Evolutionary conservation across 2,329 filamentous ascomycete genomes (phyloP).

Genomic region (Trichophyton mentagrophytes): DNA sequence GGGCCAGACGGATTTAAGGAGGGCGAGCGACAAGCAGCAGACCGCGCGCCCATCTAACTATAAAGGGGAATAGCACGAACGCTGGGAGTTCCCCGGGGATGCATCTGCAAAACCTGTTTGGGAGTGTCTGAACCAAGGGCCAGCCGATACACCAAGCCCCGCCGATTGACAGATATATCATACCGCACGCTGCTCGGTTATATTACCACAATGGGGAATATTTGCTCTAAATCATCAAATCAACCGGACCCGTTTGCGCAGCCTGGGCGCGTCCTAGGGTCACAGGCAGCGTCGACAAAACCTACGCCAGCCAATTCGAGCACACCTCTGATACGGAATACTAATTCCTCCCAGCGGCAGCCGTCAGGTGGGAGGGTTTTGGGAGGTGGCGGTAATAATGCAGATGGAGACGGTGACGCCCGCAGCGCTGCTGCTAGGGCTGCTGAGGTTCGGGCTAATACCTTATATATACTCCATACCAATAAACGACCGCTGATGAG

Average conservation of each 20-base stretch:
- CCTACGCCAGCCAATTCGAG: conserved; percentile 30
- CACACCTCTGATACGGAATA: conserved; percentile 23
- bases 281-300: conserved; percentile 30
- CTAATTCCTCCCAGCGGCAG: conserved; percentile 19
- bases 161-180: neutral
- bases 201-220: conserved; percentile 57
- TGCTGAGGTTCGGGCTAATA: conserved; percentile 55
- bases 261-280: conserved; percentile 59
- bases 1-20: too few relatives aligned
- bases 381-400: conserved; percentile 36
- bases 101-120: neutral
- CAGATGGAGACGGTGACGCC: conserved; percentile 42
- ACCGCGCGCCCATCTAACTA: too few relatives aligned
- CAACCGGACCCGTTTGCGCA: conserved; percentile 52
- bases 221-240: conserved; percentile 61
- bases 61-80: too few relatives aligned
- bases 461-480: neutral
- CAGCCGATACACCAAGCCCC: neutral
- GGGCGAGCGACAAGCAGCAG: too few relatives aligned
- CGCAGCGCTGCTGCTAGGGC: conserved; percentile 63
- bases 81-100: neutral
- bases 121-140: neutral
- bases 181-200: neutral
- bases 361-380: conserved; percentile 49
- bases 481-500: neutral